Evolutionary conservation across 2,329 filamentous ascomycete species (phyloP), one percentile per base, ranked within the genome.

Genomic region (Phyllosticta ampelicida): DNA sequence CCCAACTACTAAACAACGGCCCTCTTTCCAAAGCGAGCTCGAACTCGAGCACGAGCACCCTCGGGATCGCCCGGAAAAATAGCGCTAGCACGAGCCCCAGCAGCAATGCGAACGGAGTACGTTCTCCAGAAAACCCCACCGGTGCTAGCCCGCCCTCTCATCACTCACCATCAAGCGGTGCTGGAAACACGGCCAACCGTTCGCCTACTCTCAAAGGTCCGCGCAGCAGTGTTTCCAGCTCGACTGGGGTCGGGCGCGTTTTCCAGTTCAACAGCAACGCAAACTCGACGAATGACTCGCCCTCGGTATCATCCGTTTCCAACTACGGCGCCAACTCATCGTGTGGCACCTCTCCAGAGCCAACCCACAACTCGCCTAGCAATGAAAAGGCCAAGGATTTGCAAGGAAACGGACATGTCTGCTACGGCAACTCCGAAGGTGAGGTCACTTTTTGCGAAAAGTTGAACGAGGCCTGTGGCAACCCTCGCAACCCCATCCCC

Each of bases 291-390:
- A 74, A 77, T 56, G 75, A 74, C 29, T 81, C 78, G 18, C 78
- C 78, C 2, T 79, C 78, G 21, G 72, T 72, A 16, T 79, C 78
- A 11, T 80, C 78, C 11, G 72, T 73, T 30, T 80, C 78, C 30
- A 77, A 78, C 44, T 77, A 72, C 65, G 75, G 73, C 18, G 70
- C 74, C 61, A 78, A 77, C 51, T 81, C 80, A 1, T 80, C 83
- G 11, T 90, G 86, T 66, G 86, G 86, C 23, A 91, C 87, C 0
- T 91, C 88, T 1, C 88, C 88, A 1, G 87, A 91, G 69, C 85
- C 88, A 1, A 83, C 79, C 53, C 86, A 83, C 29, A 86, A 87
- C 65, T 91, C 87, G 16, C 88, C 85, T 18, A 68, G 82, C 48
- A 84, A 86, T 62, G 81, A 60, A 51, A 53, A 80, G 0, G 65